phyloP scores from a whole-genome alignment of 2,329 filamentous ascomycete species.

The Microsporum canis region DNA sequence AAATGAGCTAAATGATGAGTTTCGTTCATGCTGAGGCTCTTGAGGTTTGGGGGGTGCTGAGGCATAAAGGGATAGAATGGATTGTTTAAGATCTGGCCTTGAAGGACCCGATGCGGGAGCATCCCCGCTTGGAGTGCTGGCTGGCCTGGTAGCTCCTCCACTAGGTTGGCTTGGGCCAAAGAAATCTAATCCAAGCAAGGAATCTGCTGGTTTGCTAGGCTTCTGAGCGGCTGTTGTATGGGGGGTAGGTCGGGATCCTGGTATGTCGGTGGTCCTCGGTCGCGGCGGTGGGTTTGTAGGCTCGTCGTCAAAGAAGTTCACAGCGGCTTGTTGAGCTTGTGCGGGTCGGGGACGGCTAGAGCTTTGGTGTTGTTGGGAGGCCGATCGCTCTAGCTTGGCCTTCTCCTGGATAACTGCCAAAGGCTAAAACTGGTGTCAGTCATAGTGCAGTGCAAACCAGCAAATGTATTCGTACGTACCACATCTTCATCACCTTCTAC shows the following conservation, averaged over 20 bases:
- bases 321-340: slow-evolving; percentile 34
- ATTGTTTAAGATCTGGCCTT: slow-evolving; percentile 89
- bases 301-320: slow-evolving; percentile 73
- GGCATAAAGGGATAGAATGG: slow-evolving; percentile 89
- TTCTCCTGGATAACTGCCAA: slow-evolving; percentile 58
- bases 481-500: slow-evolving; percentile 75
- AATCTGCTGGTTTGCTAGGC: slow-evolving; percentile 66
- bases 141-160: slow-evolving; percentile 45
- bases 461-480: slow-evolving; percentile 40
- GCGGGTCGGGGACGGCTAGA: slow-evolving; percentile 26
- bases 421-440: slow-evolving; percentile 36
- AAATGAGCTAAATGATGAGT: slow-evolving; percentile 57
- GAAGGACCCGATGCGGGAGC: slow-evolving; percentile 49
- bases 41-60: slow-evolving; percentile 72
- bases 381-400: slow-evolving; percentile 53
- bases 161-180: slow-evolving; percentile 57
- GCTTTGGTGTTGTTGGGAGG: slow-evolving; percentile 43
- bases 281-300: slow-evolving; percentile 50
- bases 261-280: slow-evolving; percentile 56
- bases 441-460: background rate
- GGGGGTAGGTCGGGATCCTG: slow-evolving; percentile 1
- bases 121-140: slow-evolving; percentile 61
- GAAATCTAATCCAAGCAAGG: slow-evolving; percentile 84
- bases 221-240: slow-evolving; percentile 46
- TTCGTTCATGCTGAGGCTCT: slow-evolving; percentile 45